These are phyloP conservation scores for Schizonepeta tenuifolia DNA, from an alignment of 257 asterid genomes.

Conservation along the genomic window DNA sequence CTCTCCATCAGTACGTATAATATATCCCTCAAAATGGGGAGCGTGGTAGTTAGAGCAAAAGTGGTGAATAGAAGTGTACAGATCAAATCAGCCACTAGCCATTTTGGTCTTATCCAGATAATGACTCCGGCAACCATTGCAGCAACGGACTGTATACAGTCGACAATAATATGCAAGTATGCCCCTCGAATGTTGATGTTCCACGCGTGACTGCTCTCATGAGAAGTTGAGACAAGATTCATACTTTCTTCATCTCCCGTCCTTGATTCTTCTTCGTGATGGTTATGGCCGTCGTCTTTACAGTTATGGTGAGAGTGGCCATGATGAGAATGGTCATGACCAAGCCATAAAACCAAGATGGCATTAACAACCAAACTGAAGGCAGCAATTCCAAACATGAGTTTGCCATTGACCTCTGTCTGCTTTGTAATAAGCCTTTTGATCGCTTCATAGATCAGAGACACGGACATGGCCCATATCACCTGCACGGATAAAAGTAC, in stretches of 20 bases:
- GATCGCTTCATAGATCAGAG: constrained; percentile 68
- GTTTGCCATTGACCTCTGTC: constrained; percentile 55
- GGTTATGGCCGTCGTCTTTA: constrained; percentile 25
- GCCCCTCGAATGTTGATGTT: constrained; percentile 87
- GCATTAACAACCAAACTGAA: constrained; percentile 73
- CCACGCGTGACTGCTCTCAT: constrained; percentile 25
- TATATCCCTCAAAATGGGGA: constrained; percentile 62
- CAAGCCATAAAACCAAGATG: constrained; percentile 65
- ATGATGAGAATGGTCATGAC: constrained; percentile 68
- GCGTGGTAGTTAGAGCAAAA: constrained; percentile 54
- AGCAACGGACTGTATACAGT: constrained; percentile 75
- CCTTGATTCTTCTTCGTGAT: constrained; percentile 39
- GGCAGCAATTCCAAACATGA: constrained; percentile 74
- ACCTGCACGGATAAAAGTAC: constrained; percentile 77
- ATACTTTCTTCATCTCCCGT: constrained; percentile 36
- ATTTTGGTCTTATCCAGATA: constrained; percentile 72
- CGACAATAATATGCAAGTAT: constrained; percentile 69
- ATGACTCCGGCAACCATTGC: constrained; percentile 80
- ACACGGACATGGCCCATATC: constrained; percentile 70
- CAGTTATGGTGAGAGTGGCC: constrained; percentile 32
- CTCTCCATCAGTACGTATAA: constrained; percentile 68
- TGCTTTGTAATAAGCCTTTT: constrained; percentile 49
- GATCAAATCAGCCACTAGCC: constrained; percentile 71
- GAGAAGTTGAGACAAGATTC: constrained; percentile 43
- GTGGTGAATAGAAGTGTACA: constrained; percentile 65